These are phyloP conservation scores for Zelonia costaricensis DNA, from an alignment of 208 protist genomes.

Conservation along the genomic window DNA sequence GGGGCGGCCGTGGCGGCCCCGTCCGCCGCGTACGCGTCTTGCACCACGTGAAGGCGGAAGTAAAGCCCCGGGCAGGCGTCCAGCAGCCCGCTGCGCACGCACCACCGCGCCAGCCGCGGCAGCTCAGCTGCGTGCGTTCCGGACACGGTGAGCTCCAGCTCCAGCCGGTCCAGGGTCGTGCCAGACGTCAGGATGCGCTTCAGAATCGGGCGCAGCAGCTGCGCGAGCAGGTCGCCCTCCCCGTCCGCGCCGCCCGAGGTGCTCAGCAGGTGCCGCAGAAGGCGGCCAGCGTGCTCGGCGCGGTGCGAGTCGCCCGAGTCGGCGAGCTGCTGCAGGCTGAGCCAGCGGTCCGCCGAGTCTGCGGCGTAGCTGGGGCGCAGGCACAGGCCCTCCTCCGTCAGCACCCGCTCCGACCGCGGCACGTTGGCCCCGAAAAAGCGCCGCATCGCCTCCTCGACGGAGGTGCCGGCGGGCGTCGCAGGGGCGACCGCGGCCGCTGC, in stretches of 20 bases:
- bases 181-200: constrained; percentile 27
- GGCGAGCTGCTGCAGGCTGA: constrained; percentile 20
- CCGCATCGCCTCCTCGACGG: constrained; percentile 31
- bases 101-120: constrained; percentile 64
- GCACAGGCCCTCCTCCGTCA: constrained; percentile 56
- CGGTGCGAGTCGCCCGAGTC: constrained; percentile 19
- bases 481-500: background rate
- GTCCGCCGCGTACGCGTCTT: constrained; percentile 52
- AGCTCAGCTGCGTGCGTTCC: constrained; percentile 52
- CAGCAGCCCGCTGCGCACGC: constrained; percentile 52
- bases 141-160: constrained; percentile 75
- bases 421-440: constrained; percentile 36
- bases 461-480: constrained; percentile 4
- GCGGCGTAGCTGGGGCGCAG: constrained; percentile 50
- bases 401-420: constrained; percentile 5
- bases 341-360: constrained; percentile 30
- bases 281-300: constrained; percentile 19
- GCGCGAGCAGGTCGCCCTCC: constrained; percentile 47
- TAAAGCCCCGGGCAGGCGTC: constrained; percentile 24
- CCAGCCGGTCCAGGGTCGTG: constrained; percentile 35
- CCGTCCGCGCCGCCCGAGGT: constrained; percentile 34
- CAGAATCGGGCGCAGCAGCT: constrained; percentile 49
- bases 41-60: constrained; percentile 56
- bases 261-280: constrained; percentile 57
- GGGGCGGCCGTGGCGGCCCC: background rate